Evolutionary conservation across 192 early-diverging fungal genomes (phyloP).

Genomic region (Chytriomyces confervae): DNA sequence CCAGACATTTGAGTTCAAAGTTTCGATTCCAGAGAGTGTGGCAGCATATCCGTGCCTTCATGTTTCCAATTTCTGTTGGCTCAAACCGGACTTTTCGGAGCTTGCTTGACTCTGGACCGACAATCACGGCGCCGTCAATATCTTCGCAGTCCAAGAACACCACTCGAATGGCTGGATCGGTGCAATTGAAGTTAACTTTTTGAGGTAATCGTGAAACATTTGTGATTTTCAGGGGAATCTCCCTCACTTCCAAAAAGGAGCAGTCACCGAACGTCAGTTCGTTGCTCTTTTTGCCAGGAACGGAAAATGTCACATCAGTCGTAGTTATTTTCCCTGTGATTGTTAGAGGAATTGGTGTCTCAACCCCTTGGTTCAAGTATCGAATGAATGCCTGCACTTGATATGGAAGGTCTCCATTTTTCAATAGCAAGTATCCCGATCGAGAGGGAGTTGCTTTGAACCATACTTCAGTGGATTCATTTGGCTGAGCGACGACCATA

Average conservation of each 20-base stretch:
- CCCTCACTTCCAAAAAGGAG: conserved; percentile 22
- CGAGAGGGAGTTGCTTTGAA: conserved; percentile 37
- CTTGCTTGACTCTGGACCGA: conserved; percentile 12
- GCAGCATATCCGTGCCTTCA: conserved; percentile 29
- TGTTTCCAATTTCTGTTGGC: conserved; percentile 23
- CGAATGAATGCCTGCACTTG: conserved; percentile 15
- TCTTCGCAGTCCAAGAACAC: conserved; percentile 12
- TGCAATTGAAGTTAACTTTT: conserved; percentile 22
- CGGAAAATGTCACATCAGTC: conserved; percentile 29
- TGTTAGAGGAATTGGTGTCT: conserved; percentile 26
- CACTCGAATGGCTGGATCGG: conserved; percentile 20
- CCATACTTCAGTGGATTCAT: conserved; percentile 24
- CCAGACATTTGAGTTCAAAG: conserved; percentile 36
- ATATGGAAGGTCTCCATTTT: conserved; percentile 32
- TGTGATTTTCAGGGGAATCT: conserved; percentile 32
- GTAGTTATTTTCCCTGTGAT: conserved; percentile 35
- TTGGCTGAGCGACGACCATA: conserved; percentile 33
- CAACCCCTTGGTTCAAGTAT: conserved; percentile 37
- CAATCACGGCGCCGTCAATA: conserved; percentile 10
- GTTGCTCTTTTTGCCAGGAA: conserved; percentile 4
- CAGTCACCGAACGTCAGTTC: conserved; percentile 25
- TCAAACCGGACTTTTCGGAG: conserved; percentile 31
- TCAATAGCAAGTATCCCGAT: conserved; percentile 24
- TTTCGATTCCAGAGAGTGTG: conserved; percentile 36
- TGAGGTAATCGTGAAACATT: conserved; percentile 34